Evolutionary conservation across 352 stramenopile species (phyloP).

Genomic region (Thraustotheca clavata): DNA sequence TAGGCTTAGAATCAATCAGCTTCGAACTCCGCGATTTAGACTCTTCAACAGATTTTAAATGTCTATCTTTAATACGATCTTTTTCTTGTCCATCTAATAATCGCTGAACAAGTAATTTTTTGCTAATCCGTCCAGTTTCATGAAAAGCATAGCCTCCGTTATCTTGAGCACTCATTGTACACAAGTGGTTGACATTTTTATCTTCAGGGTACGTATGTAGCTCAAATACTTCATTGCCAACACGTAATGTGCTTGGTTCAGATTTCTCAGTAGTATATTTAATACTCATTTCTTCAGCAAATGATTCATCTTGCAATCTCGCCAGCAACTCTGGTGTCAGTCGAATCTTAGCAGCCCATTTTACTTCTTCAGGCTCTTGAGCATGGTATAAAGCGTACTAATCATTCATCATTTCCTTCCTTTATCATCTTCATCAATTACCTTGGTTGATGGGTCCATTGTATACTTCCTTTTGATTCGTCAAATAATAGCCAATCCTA

Average conservation of each 20-base stretch:
- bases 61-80: slow-evolving; percentile 70
- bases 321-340: slow-evolving; percentile 66
- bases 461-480: no score
- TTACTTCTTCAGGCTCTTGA: slow-evolving; percentile 27
- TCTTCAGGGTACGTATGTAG: slow-evolving; percentile 70
- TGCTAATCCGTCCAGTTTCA: slow-evolving; percentile 49
- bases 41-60: slow-evolving; percentile 60
- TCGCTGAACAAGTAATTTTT: slow-evolving; percentile 76
- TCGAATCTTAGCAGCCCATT: slow-evolving; percentile 60
- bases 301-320: slow-evolving; percentile 36
- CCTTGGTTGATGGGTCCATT: not conserved
- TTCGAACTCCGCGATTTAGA: slow-evolving; percentile 64
- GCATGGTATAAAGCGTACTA: slow-evolving; percentile 65
- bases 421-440: not conserved
- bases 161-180: slow-evolving; percentile 34
- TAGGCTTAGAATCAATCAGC: slow-evolving; percentile 31
- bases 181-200: slow-evolving; percentile 54
- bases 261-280: slow-evolving; percentile 25
- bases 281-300: slow-evolving; percentile 21
- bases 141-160: slow-evolving; percentile 40
- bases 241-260: slow-evolving; percentile 38
- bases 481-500: no score
- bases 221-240: slow-evolving; percentile 51
- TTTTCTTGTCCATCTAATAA: slow-evolving; percentile 69
- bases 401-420: not conserved